Base-by-base conservation (phyloP, 2,329 filamentous ascomycete species). In the Aureobasidium melanogenum region DNA sequence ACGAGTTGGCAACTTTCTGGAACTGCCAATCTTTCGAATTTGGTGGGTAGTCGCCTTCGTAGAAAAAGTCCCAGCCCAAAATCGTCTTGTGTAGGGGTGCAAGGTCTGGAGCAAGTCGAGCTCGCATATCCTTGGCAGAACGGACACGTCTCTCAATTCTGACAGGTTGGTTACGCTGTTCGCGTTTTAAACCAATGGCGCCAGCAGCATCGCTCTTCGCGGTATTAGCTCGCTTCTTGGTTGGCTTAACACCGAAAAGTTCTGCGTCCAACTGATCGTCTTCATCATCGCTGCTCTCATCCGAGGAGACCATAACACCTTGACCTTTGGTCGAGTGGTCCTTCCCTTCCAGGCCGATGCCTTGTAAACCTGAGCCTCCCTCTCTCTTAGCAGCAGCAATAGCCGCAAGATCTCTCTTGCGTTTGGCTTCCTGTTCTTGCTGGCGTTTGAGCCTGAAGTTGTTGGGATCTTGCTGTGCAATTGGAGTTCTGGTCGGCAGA, bases 31-130 rank as follows among this genome's bases (percentile, higher is more conserved):
- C 84, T 56, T 84, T 87, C 6, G 82, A 80, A 62, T 81, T 83
- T 0, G 94, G 92, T 6, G 94, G 94, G 63, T 92, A 88, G 69
- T 92, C 90, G 30, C 91, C 91, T 48, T 85, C 79, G 69, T 96
- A 89, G 73, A 97, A 99, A 66, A 95, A 96, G 66, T 99, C 89
- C 94, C 94, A 99, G 61, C 88, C 84, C 3, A 99, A 83, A 55
- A 99, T 91, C 19, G 87, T 87, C 68, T 88, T 87, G 71, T 97
- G 94, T 32, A 99, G 77, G 17, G 84, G 81, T 39, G 91, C 88
- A 75, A 99, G 88, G 66, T 95, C 90, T 8, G 95, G 94, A 34
- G 92, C 88, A 63, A 99, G 80, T 64, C 94, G 88, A 65, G 94
- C 93, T 67, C 93, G 88, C 85, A 97, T 93, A 74, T 99, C 94